These are phyloP conservation scores for Trichoderma asperelloides DNA, from an alignment of 495 filamentous ascomycete species.

Conservation along the genomic window DNA sequence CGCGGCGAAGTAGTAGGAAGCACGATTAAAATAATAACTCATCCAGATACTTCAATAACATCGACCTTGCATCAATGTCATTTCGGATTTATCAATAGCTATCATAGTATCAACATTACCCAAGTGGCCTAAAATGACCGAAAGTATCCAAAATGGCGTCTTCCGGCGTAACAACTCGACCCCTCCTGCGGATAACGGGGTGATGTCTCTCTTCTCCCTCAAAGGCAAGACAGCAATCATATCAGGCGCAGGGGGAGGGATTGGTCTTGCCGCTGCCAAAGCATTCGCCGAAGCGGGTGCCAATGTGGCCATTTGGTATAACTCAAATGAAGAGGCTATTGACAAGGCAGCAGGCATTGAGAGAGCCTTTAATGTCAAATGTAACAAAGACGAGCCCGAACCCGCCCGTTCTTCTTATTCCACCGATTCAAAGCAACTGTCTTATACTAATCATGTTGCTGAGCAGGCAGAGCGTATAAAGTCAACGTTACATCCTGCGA, in stretches of 20 bases:
- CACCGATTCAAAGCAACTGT: not conserved
- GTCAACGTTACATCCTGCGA: conserved; percentile 56
- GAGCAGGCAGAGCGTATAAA: conserved; percentile 64
- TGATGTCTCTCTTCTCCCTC: conserved; percentile 72
- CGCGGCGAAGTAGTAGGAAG: too few relatives aligned
- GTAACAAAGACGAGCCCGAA: conserved; percentile 32
- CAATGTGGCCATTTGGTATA: conserved; percentile 84
- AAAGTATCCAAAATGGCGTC: conserved; percentile 41
- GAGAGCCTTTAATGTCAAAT: conserved; percentile 65
- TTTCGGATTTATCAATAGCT: not conserved
- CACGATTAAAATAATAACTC: not conserved
- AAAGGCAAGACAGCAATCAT: conserved; percentile 79
- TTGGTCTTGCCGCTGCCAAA: conserved; percentile 67
- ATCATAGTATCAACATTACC: not conserved
- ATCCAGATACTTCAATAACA: not conserved
- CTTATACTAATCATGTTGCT: conserved; percentile 5
- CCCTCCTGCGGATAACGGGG: conserved; percentile 49
- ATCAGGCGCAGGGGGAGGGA: conserved; percentile 72
- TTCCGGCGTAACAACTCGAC: conserved; percentile 54
- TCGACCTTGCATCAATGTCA: not conserved
- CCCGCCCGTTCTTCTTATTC: not conserved
- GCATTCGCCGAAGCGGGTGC: conserved; percentile 72
- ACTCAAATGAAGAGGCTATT: conserved; percentile 61
- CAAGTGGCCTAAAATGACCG: conserved; percentile 33
- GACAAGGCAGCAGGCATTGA: conserved; percentile 64